Conservation (phyloP, 2,329 filamentous ascomycete genomes). For the Aspergillus sp. region DNA sequence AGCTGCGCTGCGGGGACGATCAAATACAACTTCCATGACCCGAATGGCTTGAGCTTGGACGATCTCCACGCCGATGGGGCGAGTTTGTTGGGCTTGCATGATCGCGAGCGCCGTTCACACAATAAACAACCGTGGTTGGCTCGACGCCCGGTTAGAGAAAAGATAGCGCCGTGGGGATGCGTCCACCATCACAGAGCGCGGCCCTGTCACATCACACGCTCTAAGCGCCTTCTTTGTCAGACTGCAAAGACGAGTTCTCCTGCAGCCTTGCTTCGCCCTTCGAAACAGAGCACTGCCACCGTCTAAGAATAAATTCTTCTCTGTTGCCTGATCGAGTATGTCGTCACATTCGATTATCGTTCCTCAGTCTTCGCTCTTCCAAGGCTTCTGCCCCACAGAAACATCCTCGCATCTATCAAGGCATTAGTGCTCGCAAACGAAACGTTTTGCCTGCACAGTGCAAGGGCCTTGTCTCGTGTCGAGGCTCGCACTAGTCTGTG, state of each 20-base stretch:
- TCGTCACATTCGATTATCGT: not conserved
- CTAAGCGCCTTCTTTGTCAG: constrained; percentile 4
- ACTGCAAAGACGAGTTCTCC: not conserved
- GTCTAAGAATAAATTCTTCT: constrained; percentile 4
- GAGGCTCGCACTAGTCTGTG: too few relatives aligned
- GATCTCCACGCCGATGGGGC: not conserved
- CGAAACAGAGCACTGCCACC: constrained; percentile 8
- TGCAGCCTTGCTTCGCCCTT: not conserved
- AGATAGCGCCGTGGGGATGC: constrained; percentile 19
- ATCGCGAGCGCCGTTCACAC: constrained; percentile 14
- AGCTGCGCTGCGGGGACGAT: constrained; percentile 1
- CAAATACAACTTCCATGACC: not conserved
- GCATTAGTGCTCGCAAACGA: not conserved
- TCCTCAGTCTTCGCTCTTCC: not conserved
- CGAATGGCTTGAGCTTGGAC: constrained; percentile 12
- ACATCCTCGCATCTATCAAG: not conserved
- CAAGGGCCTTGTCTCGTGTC: too few relatives aligned
- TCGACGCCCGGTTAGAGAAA: constrained; percentile 15
- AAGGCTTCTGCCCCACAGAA: not conserved
- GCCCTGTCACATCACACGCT: constrained; percentile 18
- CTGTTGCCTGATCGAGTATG: not conserved
- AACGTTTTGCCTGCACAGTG: too few relatives aligned
- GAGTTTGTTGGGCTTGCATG: constrained; percentile 13
- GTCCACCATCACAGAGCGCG: constrained; percentile 22
- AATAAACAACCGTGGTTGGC: constrained; percentile 16